Percentiles rank a stretch among this genome's conserved stretches.
Evolutionary conservation across 1,284 basidiomycete species (phyloP).

Genomic region (Pseudozyma hubeiensis): DNA sequence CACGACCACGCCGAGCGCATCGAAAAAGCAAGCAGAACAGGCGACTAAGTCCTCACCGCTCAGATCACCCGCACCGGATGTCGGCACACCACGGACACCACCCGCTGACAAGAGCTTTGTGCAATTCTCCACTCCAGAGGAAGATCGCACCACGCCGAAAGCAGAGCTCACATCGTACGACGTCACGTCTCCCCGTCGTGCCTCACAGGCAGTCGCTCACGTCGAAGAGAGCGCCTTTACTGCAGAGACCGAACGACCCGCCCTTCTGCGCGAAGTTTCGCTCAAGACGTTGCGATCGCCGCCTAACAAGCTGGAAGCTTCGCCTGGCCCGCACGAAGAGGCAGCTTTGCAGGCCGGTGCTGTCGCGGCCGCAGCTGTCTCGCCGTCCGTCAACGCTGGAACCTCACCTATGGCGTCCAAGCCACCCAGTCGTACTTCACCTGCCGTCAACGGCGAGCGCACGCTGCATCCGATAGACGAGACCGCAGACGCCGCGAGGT

Average conservation of each 20-base stretch:
- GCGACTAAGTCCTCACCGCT: neutral
- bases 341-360: slow-evolving; percentile 40
- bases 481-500: slow-evolving; percentile 6
- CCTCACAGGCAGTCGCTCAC: neutral
- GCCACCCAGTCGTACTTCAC: slow-evolving; percentile 4
- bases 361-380: slow-evolving; percentile 13
- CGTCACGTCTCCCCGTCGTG: slow-evolving; percentile 11
- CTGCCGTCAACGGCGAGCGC: slow-evolving; percentile 30
- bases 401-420: neutral
- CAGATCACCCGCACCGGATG: neutral
- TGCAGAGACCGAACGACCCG: slow-evolving; percentile 1
- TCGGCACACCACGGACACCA: slow-evolving; percentile 13
- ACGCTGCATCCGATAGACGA: slow-evolving; percentile 23
- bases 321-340: slow-evolving; percentile 31
- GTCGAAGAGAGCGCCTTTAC: neutral
- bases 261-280: slow-evolving; percentile 31
- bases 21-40: slow-evolving; percentile 4
- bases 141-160: slow-evolving; percentile 13
- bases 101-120: slow-evolving; percentile 31
- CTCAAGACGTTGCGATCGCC: slow-evolving; percentile 35
- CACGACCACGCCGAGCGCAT: neutral
- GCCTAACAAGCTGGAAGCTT: slow-evolving; percentile 33
- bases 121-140: slow-evolving; percentile 20
- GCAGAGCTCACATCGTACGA: slow-evolving; percentile 4
- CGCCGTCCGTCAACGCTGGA: slow-evolving; percentile 5